phyloP scores from a whole-genome alignment of 768 basidiomycete genomes.

The Boletus subcaerulescens region DNA sequence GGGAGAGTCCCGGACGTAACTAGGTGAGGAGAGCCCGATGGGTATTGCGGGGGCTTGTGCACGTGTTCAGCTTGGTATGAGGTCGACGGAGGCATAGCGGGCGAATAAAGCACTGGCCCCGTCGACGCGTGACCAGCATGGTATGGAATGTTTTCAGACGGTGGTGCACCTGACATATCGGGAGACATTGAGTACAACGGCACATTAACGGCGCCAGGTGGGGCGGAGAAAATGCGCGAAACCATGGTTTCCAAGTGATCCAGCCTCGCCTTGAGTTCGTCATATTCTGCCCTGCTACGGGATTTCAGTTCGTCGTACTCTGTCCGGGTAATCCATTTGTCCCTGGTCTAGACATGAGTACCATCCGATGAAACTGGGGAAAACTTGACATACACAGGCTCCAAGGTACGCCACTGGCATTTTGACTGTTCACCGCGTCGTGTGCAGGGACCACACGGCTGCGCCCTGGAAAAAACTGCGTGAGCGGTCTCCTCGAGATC shows the following conservation, averaged over 20 bases:
- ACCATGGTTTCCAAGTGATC: slow-evolving; percentile 59
- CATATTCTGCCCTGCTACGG: slow-evolving; percentile 37
- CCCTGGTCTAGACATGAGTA: slow-evolving; percentile 39
- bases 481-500: slow-evolving; percentile 10
- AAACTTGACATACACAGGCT: slow-evolving; percentile 61
- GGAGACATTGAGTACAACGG: slow-evolving; percentile 30
- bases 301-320: slow-evolving; percentile 76
- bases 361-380: not conserved
- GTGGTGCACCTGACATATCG: slow-evolving; percentile 29
- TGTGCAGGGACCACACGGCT: slow-evolving; percentile 79
- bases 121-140: slow-evolving; percentile 26
- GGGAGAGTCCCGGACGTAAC: slow-evolving; percentile 22
- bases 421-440: slow-evolving; percentile 76
- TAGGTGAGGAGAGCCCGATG: slow-evolving; percentile 27
- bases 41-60: slow-evolving; percentile 26
- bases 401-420: slow-evolving; percentile 82
- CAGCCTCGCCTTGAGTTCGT: slow-evolving; percentile 64
- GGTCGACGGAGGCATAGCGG: slow-evolving; percentile 16
- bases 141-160: slow-evolving; percentile 26
- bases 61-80: slow-evolving; percentile 26
- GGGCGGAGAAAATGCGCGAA: slow-evolving; percentile 34
- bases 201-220: slow-evolving; percentile 27
- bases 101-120: slow-evolving; percentile 27
- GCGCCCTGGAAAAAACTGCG: slow-evolving; percentile 49
- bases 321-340: slow-evolving; percentile 75